Evolutionary conservation across 129 eudicot species (phyloP).

Genomic region (Apium graveolens): DNA sequence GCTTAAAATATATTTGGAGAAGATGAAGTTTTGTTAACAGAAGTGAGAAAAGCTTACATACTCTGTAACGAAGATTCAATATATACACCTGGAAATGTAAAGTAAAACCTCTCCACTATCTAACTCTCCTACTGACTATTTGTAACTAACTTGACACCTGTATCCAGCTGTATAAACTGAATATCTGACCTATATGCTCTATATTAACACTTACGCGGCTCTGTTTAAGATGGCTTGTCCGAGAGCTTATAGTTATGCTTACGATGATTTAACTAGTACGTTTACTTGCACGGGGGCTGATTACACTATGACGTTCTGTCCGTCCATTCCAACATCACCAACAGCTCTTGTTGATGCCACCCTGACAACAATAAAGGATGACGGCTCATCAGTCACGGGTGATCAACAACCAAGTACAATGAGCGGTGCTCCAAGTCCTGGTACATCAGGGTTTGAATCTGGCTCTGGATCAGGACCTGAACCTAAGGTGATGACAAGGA

Average conservation of each 20-base stretch:
- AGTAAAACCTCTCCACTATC: too few species aligned
- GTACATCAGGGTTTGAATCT: conserved; percentile 10
- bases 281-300: conserved; percentile 85
- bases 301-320: conserved; percentile 87
- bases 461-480: conserved; percentile 49
- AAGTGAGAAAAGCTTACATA: too few species aligned
- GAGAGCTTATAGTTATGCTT: conserved; percentile 88
- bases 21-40: too few species aligned
- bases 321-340: conserved; percentile 39
- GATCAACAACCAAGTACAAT: conserved; percentile 18
- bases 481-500: conserved; percentile 51
- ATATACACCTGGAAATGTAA: too few species aligned
- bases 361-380: conserved; percentile 28
- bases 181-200: too few species aligned
- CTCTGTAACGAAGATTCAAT: too few species aligned
- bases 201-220: conserved; percentile 70
- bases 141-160: too few species aligned
- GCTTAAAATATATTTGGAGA: too few species aligned
- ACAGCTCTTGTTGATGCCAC: conserved; percentile 1
- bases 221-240: conserved; percentile 83
- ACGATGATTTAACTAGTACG: conserved; percentile 87
- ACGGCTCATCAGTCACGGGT: conserved; percentile 27
- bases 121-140: too few species aligned
- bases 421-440: conserved; percentile 23
- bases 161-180: too few species aligned